Base-by-base conservation (phyloP, 371 early-diverging fungal genomes). In the Dichotomocladium elegans region DNA sequence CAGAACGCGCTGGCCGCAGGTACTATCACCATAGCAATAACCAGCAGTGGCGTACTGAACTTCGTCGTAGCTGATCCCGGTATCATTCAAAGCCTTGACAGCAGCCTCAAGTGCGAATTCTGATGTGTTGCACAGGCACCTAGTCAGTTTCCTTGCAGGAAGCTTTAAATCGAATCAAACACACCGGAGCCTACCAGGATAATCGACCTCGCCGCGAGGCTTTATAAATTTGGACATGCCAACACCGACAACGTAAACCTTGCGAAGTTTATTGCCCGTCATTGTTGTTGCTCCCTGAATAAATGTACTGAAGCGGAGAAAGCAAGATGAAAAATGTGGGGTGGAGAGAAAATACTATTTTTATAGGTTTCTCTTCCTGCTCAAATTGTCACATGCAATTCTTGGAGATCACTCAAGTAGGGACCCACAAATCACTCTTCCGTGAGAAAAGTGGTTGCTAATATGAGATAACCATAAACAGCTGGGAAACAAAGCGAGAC, bases 71-170 rank as follows among this genome's bases (percentile, higher is more conserved):
- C 80, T 79, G 42, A 88, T 58, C 30, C 79, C 74, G 35, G 82
- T 80, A 66, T 89, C 91, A 37, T 85, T 70, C 43, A 91, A 69
- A 10, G 91, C 90, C 70, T 90, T 89, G 27, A 85, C 80, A 22
- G 78, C 72, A 43, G 90, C 88, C 60, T 91, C 88, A 50, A 81
- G 73, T 19, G 75, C 87, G 54, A 85, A 80, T 45, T 87, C 89
- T 85, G 27, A 35, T 29, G 24, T 14, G 25, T 43, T 10, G 14
- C 9, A 41, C 41, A 12, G 24, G 12, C 25, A 25, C 22, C 12
- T 48, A 33, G 35, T 35, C 11, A 25, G 11, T 25, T n/a, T 3
- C 10, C 2, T 10, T n/a, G 37, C 22, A 10, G 4, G 5, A 41
- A 10, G 31, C 17, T 14, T 17, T 37, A 34, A 6, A 15, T 11